Evolutionary conservation across 2,329 filamentous ascomycete species (phyloP), one percentile per base, ranked within the genome.

Genomic region (Colletotrichum acutatum): DNA sequence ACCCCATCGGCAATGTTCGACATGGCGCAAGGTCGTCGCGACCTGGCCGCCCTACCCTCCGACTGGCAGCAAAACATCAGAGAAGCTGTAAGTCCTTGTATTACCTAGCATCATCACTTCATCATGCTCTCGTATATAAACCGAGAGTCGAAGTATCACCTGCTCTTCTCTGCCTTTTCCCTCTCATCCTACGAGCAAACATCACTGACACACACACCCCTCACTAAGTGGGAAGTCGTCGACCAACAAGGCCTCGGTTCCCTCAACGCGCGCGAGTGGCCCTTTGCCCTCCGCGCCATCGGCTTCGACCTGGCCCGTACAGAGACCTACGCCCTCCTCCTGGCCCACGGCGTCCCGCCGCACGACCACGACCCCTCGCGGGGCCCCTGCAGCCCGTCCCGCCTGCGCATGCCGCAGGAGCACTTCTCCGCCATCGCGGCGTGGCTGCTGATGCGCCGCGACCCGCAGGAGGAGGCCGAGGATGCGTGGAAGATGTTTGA

Each of bases 181-280:
- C n/a, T 6, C 9, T 19, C 22, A 14, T 22, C 49, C 32, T 8
- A 19, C 49, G 12, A 30, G 11, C 7, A 37, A 22, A 28, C 24
- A 30, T 9, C 54, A 66, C 30, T 56, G 11, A 60, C 24, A 60
- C 24, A 2, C 8, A 60, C 24, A 60, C 24, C 2, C 8, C 16
- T 59, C 42, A 64, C 54, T 76, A 97, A 97, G 93, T 98, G 98
- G 84, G 92, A 92, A 74, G 91, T 98, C 76, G 98, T 99, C 88
- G 97, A 98, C 82, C 93, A 98, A 79, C 96, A 98, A 87, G 96
- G 97, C 82, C 95, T 98, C 85, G 90, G 92, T 59, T 92, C 94
- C 83, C 94, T 99, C 80, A 96, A 98, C 86, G 98, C 98, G 87
- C 97, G 98, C 85, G 97, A 99, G 85, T 94, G 98, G 82, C 96